phyloP scores from a whole-genome alignment of 192 early-diverging fungal species.

The Spinellus fusiger region DNA sequence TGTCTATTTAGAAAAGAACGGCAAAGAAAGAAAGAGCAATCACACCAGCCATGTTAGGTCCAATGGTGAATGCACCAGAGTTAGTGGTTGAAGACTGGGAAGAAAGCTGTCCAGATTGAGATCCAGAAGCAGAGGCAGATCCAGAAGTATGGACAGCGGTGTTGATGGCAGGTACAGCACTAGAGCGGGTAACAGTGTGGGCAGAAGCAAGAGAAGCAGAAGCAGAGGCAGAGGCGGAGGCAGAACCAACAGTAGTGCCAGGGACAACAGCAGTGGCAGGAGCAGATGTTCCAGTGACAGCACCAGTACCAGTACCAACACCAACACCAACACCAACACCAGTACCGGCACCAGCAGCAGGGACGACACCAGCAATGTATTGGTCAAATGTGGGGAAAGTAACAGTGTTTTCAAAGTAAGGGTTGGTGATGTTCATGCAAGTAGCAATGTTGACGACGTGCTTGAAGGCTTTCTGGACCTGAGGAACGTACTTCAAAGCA shows the following conservation, averaged over 20 bases:
- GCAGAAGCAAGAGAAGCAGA: background rate
- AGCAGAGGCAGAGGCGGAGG: conserved; percentile 1
- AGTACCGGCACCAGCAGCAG: background rate
- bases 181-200: conserved; percentile 1
- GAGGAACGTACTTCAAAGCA: conserved; percentile 20
- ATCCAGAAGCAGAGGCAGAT: conserved; percentile 6
- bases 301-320: background rate
- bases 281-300: conserved; percentile 1
- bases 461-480: conserved; percentile 27
- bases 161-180: conserved; percentile 2
- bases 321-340: background rate
- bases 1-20: conserved; percentile 2
- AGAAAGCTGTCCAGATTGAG: background rate
- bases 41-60: background rate
- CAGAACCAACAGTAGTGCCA: background rate
- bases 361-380: background rate
- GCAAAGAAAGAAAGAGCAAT: conserved; percentile 14
- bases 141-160: background rate
- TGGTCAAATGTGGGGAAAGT: conserved; percentile 13
- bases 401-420: conserved; percentile 26
- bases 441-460: conserved; percentile 31
- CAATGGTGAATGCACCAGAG: conserved; percentile 7
- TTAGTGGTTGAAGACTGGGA: background rate
- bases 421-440: conserved; percentile 33
- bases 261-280: background rate